Evolutionary conservation across 495 filamentous ascomycete genomes (phyloP), one percentile per base, ranked within the genome.

Genomic region (Penicillium antarcticum): DNA sequence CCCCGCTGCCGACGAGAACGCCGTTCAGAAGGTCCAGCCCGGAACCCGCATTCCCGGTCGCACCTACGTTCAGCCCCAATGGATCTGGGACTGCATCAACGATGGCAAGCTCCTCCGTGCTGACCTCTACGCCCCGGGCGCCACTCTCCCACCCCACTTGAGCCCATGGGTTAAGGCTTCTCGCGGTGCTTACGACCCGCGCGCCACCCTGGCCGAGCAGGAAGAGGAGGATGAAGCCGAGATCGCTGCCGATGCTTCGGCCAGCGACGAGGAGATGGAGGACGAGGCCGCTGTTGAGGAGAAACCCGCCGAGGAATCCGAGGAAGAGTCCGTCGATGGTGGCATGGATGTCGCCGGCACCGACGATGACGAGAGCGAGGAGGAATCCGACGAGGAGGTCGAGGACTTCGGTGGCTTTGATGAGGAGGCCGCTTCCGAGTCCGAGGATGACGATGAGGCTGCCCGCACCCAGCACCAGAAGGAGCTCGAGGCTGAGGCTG

Each of bases 51-150:
- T 97, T 52, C 91, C 92, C 7, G 92, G 91, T 19, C 77, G 94
- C 41, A 91, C 85, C 39, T 97, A 97, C 57, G 69, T 98, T 42
- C 94, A 98, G 71, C 94, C 94, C 17, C 94, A 98, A 65, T 98
- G 95, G 91, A 81, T 98, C 12, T 98, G 94, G 94, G 94, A 98
- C 56, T 89, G 87, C 62, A 72, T 97, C 57, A 98, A 98, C 68
- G 84, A 88, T 21, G 89, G 89, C 35, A 88, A 89, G 67, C 72
- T 98, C 33, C 86, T 97, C 55, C 79, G 87, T 33, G 85, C 92
- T 11, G 90, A 96, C 65, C 74, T 94, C 2, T 98, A 98, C 55
- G 89, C 83, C 3, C 92, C 95, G 4, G 95, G 94, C 16, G 87
- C 91, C 12, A 83, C 86, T 51, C 77, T 98, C 29, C 94, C 94